Percentiles rank a stretch among this genome's conserved stretches.
Evolutionary conservation across 2,329 filamentous ascomycete species (phyloP).

Genomic region (Exophiala oligosperma): DNA sequence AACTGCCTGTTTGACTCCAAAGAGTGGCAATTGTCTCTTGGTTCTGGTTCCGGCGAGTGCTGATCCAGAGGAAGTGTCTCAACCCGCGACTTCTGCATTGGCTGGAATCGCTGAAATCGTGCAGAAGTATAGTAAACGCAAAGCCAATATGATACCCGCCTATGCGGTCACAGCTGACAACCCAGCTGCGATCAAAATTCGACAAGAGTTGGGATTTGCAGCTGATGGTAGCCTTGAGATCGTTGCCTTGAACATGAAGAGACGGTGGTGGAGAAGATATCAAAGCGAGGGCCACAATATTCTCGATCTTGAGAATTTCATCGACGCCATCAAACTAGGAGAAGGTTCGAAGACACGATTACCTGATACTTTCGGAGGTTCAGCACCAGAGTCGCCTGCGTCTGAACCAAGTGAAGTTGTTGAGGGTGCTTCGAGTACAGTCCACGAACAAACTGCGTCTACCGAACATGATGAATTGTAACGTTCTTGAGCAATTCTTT

Average conservation of each 20-base stretch:
- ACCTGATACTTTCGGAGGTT: constrained; percentile 60
- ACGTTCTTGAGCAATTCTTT: neutral
- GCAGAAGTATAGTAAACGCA: constrained; percentile 68
- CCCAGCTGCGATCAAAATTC: constrained; percentile 55
- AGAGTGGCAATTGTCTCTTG: constrained; percentile 80
- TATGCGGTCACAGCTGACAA: constrained; percentile 69
- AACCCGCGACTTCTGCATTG: constrained; percentile 54
- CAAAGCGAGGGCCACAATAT: constrained; percentile 54
- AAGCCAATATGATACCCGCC: constrained; percentile 77
- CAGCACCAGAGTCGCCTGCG: constrained; percentile 5
- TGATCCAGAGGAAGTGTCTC: constrained; percentile 49
- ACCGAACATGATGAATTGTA: constrained; percentile 25
- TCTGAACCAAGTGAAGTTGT: constrained; percentile 19
- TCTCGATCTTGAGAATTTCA: constrained; percentile 74
- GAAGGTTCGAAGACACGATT: constrained; percentile 79
- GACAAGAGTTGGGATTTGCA: constrained; percentile 63
- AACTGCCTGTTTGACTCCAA: constrained; percentile 70
- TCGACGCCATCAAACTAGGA: constrained; percentile 87
- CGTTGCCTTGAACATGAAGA: constrained; percentile 79
- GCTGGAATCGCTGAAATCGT: constrained; percentile 69
- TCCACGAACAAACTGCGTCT: constrained; percentile 8
- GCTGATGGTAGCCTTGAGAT: constrained; percentile 62
- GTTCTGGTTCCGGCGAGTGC: constrained; percentile 63
- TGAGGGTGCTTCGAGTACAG: constrained; percentile 14
- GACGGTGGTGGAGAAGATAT: constrained; percentile 82